A percentile compares a stretch with the other conserved stretches of the same genome.
phyloP scores from a whole-genome alignment of 495 filamentous ascomycete genomes.

The Pseudevernia furfuracea region DNA sequence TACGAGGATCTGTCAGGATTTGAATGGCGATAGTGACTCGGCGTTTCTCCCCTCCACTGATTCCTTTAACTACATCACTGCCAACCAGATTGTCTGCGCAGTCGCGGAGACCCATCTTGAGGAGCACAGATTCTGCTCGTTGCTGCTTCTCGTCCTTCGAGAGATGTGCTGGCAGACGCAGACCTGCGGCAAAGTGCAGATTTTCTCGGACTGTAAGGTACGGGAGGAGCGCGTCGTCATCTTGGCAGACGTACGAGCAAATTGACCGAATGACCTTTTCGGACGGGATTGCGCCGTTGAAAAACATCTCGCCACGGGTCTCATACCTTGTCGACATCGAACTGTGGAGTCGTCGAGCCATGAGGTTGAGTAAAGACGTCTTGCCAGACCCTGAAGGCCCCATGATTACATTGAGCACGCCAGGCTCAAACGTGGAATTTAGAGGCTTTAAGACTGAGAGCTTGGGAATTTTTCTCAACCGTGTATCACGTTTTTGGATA shows the following conservation, averaged over 20 bases:
- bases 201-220: slow-evolving; percentile 71
- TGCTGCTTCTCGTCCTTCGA: slow-evolving; percentile 53
- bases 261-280: slow-evolving; percentile 57
- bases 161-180: slow-evolving; percentile 63
- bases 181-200: slow-evolving; percentile 56
- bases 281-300: slow-evolving; percentile 59
- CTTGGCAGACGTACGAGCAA: slow-evolving; percentile 68
- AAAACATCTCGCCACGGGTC: slow-evolving; percentile 50
- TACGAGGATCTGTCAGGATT: slow-evolving; percentile 62
- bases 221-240: slow-evolving; percentile 64
- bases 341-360: slow-evolving; percentile 55
- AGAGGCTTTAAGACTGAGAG: slow-evolving; percentile 58
- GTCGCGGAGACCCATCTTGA: slow-evolving; percentile 69
- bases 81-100: slow-evolving; percentile 69
- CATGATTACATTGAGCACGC: slow-evolving; percentile 66
- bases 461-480: slow-evolving; percentile 37
- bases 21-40: slow-evolving; percentile 69
- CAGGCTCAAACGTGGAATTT: slow-evolving; percentile 53
- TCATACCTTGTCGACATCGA: slow-evolving; percentile 48
- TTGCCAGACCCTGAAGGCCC: slow-evolving; percentile 70
- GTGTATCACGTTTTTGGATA: slow-evolving; percentile 49
- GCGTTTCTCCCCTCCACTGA: slow-evolving; percentile 70
- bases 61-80: slow-evolving; percentile 62
- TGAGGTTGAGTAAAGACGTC: slow-evolving; percentile 60
- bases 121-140: slow-evolving; percentile 60